Conservation (phyloP, 164 flowering plant species). For the Vitis cinerea region DNA sequence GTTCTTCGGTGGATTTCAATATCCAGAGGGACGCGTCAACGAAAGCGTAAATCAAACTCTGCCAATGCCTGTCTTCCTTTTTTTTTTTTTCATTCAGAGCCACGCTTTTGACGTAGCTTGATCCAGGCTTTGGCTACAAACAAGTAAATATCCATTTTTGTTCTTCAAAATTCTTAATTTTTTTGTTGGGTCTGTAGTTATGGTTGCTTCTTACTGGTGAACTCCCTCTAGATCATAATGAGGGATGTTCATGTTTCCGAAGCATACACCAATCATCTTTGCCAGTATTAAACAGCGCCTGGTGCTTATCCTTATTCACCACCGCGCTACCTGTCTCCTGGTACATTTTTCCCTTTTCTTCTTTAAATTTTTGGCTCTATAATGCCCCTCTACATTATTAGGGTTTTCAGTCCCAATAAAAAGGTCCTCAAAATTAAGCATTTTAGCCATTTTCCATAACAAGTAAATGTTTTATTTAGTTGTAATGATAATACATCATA, state of each 20-base stretch:
- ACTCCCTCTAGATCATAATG: conserved; percentile 22
- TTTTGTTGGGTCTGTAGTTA: neutral
- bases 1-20: conserved; percentile 26
- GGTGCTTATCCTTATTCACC: conserved; percentile 10
- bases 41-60: conserved; percentile 35
- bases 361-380: neutral
- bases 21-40: conserved; percentile 45
- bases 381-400: neutral
- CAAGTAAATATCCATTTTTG: neutral
- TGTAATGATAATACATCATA: too few relatives aligned
- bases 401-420: too few relatives aligned
- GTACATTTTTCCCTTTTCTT: conserved; percentile 15
- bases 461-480: too few relatives aligned
- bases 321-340: conserved; percentile 52
- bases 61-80: conserved; percentile 6
- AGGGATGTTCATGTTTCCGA: conserved; percentile 48
- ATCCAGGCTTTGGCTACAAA: conserved; percentile 5
- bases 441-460: too few relatives aligned
- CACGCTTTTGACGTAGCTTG: conserved; percentile 13
- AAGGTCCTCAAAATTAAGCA: too few relatives aligned
- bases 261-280: conserved; percentile 35
- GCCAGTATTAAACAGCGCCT: conserved; percentile 47
- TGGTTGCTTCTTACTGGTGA: conserved; percentile 54
- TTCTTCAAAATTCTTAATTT: neutral
- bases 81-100: neutral